Base-by-base conservation (phyloP, 2,329 filamentous ascomycete species). In the Aspergillus neoniger region DNA sequence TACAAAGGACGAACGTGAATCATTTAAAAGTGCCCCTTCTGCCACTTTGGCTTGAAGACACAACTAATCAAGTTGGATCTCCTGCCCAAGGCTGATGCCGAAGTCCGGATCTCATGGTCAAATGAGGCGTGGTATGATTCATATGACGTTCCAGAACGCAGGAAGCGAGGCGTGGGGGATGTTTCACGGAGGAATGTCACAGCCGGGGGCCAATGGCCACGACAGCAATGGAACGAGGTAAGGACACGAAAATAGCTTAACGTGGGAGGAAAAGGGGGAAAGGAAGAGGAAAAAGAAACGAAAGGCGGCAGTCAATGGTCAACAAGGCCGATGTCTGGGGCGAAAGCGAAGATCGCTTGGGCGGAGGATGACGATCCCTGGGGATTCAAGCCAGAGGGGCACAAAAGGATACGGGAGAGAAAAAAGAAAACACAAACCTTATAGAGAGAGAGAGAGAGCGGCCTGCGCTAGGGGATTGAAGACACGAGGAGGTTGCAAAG, bases 1-100 rank as follows among this genome's bases (percentile, higher is more conserved):
- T 58, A 65, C 64, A 63, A 61, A 48, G 50, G 58, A 56, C 64
- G 59, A 57, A 64, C 61, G 57, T 44, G 41, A 48, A 56, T 52
- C 32, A 44, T 28, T 49, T 49, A 41, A 53, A 21, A 32, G 28
- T 25, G 44, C 43, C 59, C 62, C 63, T 55, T 21, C 51, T 6
- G 30, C 23, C 48, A 15, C 17, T 30, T 32, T 32, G 28, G 25
- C 47, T 15, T 28, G 5, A 8, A 15, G 25, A 32, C n/a, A 50
- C 25, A 28, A 23, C 25, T 15, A 17, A 17, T 19, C 25, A 32
- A 50, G 23, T 50, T 25, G 47, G 25, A 32, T 32, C 47, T 30
- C 47, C 47, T n/a, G 47, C 9, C 39, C 41, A 30, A 38, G 12
- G 5, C 53, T 55, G 23, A 32, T 7, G 19, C 43, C 39, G n/a